A percentile compares a stretch with the other conserved stretches of the same genome.
Conservation (phyloP, 2,329 filamentous ascomycete species). For the Parascedosporium putredinis region DNA sequence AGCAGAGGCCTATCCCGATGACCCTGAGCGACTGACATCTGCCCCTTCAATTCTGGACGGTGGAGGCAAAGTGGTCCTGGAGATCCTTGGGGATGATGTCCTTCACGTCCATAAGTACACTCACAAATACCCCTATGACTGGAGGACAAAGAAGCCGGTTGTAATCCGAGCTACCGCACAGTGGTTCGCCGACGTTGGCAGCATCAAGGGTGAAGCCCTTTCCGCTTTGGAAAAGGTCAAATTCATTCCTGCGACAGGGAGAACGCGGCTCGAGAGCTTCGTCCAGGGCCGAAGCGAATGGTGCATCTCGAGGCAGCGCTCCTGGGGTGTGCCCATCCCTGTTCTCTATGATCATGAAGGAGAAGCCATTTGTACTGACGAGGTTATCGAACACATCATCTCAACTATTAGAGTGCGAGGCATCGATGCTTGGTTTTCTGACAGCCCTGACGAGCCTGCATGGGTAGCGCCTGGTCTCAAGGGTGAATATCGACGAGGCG, state of each 20-base stretch:
- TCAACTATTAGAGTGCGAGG: constrained; percentile 64
- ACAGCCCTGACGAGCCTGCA: constrained; percentile 59
- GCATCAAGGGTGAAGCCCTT: constrained; percentile 67
- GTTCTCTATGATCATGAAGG: constrained; percentile 68
- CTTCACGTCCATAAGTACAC: constrained; percentile 60
- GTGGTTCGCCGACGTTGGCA: constrained; percentile 91
- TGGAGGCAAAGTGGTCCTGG: constrained; percentile 59
- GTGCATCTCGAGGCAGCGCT: constrained; percentile 93
- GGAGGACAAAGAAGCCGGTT: constrained; percentile 88
- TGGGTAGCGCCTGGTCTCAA: constrained; percentile 65
- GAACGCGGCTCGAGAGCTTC: constrained; percentile 70
- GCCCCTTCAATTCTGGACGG: constrained; percentile 63
- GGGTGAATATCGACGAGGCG: constrained; percentile 59
- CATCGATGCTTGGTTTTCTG: constrained; percentile 92
- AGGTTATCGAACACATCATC: constrained; percentile 78
- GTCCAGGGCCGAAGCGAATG: constrained; percentile 83
- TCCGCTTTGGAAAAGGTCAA: constrained; percentile 57
- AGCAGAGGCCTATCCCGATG: constrained; percentile 61
- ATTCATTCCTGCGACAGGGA: constrained; percentile 70
- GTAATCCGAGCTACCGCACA: constrained; percentile 88
- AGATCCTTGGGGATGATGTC: constrained; percentile 55
- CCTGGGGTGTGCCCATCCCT: constrained; percentile 95
- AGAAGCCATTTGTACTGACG: constrained; percentile 66
- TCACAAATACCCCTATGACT: constrained; percentile 97
- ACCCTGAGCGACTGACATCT: constrained; percentile 51